phyloP scores from a whole-genome alignment of 2,329 filamentous ascomycete genomes.

The Mycocentrospora acerina region DNA sequence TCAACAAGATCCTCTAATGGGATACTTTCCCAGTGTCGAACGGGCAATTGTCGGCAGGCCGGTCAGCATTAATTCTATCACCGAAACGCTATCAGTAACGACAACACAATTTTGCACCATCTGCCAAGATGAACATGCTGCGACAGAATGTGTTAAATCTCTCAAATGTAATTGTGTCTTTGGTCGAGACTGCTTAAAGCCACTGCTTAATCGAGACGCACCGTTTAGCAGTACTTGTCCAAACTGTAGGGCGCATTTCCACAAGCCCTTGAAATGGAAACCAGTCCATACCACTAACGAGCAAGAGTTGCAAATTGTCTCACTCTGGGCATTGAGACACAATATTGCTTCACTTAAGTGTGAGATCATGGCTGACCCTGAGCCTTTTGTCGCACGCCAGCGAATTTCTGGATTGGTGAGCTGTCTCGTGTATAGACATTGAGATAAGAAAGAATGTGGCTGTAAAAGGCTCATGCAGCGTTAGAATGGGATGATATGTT shows the following conservation, averaged over 20 bases:
- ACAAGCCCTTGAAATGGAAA: slow-evolving; percentile 7
- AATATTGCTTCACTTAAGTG: not conserved
- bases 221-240: slow-evolving; percentile 8
- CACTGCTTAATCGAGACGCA: slow-evolving; percentile 7
- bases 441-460: no score
- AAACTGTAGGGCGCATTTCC: slow-evolving; percentile 7
- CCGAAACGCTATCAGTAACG: not conserved
- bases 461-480: no score
- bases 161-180: slow-evolving; percentile 5
- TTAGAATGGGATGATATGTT: no score
- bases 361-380: no score
- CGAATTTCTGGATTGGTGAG: no score
- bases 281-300: not conserved
- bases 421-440: no score
- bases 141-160: slow-evolving; percentile 1
- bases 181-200: slow-evolving; percentile 5
- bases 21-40: not conserved
- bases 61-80: slow-evolving; percentile 3
- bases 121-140: slow-evolving; percentile 4
- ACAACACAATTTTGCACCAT: slow-evolving; percentile 4
- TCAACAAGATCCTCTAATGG: slow-evolving; percentile 1
- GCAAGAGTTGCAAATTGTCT: slow-evolving; percentile 1
- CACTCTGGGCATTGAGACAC: slow-evolving; percentile 3
- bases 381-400: no score
- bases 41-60: slow-evolving; percentile 2